Base-by-base conservation (phyloP, 225 moss, liverwort and hornwort genomes). In the Ulota crispa region DNA sequence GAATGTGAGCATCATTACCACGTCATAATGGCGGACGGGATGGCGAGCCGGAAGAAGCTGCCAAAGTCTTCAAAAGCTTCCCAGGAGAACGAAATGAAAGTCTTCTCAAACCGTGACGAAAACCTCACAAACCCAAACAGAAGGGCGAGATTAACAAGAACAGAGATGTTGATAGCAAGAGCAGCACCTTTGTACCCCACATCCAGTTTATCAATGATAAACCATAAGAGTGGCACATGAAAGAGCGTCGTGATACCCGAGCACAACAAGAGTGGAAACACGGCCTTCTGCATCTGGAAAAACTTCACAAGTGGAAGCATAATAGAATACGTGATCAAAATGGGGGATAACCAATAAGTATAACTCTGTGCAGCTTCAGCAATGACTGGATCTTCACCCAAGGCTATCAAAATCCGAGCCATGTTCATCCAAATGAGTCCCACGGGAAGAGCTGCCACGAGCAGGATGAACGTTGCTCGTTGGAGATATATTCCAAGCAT, bases 1-100 rank as follows among this genome's bases (percentile, higher is more conserved):
- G 15, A 47, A 0, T 30, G 11, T 0, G 37, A 15, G 43, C 30
- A 15, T 2, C n/a, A 0, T 6, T n/a, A n/a, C 72, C 92, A 87
- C 66, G 84, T 68, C 92, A 92, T 92, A 4, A 80, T 65, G 2
- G 88, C 91, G 18, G 92, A 91, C 14, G 92, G 90, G 14, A 92
- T 18, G 6, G 92, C 90, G 30, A 92, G 82, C 59, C 78, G 81
- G 24, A 87, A 85, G 43, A 86, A 92, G 0, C 78, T 89, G 2
- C 88, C 82, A 21, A 92, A 52, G 52, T 87, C 89, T 8, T 43
- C 77, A 2, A 92, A 72, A 20, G 89, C 89, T 72, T 92, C 92
- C 76, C 83, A 80, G 4, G 92, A 84, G 2, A 89, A 78, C 30
- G 80, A 57, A 3, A 62, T 79, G 18, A 87, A 90, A 2, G 89